These are phyloP conservation scores for Delonix regia DNA, from an alignment of 306 rosid genomes.

Conservation along the genomic window DNA sequence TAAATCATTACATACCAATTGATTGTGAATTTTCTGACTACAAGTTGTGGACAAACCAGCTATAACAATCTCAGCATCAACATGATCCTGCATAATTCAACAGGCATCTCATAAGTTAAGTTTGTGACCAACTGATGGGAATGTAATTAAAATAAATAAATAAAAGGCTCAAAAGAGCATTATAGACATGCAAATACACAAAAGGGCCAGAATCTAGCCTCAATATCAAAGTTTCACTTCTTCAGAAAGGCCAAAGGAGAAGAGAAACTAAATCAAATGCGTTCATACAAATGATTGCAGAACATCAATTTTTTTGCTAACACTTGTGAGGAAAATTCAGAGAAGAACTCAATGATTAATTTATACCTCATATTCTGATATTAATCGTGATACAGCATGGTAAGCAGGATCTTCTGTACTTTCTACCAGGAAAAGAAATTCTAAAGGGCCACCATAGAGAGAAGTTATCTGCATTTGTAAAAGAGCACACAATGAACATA, in stretches of 20 bases:
- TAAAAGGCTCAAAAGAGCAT: conserved; percentile 11
- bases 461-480: conserved; percentile 76
- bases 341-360: background rate
- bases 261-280: background rate
- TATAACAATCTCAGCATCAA: conserved; percentile 75
- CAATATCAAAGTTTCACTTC: conserved; percentile 26
- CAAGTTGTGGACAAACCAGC: conserved; percentile 96
- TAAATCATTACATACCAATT: conserved; percentile 59
- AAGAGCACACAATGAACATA: conserved; percentile 27
- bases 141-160: background rate
- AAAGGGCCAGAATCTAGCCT: conserved; percentile 26
- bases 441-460: conserved; percentile 96
- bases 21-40: conserved; percentile 98
- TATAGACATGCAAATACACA: conserved; percentile 22
- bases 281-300: background rate
- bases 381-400: conserved; percentile 55
- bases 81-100: conserved; percentile 61
- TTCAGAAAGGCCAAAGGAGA: background rate
- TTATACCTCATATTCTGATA: conserved; percentile 73
- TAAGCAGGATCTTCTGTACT: conserved; percentile 92
- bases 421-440: conserved; percentile 86
- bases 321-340: background rate
- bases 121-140: conserved; percentile 15
- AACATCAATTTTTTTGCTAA: background rate
- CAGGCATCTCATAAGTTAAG: conserved; percentile 10